phyloP scores from a whole-genome alignment of 1,284 basidiomycete species.

The Rhizoctonia solani region DNA sequence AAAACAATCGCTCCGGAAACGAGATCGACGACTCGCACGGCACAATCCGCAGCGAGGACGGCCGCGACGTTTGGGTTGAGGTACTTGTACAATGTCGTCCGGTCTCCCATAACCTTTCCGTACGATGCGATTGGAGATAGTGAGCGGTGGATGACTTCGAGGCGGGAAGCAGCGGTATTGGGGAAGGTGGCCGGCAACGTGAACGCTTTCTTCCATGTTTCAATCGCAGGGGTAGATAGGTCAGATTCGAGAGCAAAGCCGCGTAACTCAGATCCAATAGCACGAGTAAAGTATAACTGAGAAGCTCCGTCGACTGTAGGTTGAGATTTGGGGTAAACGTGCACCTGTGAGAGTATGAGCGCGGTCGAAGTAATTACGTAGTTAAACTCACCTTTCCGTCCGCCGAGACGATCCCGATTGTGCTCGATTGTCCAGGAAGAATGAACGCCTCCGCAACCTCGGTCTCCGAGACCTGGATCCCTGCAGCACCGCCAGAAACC shows the following conservation, averaged over 20 bases:
- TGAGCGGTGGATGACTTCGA: constrained; percentile 44
- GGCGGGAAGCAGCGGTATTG: constrained; percentile 60
- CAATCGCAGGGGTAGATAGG: background rate
- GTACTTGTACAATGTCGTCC: constrained; percentile 92
- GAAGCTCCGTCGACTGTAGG: constrained; percentile 45
- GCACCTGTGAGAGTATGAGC: constrained; percentile 58
- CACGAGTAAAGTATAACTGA: constrained; percentile 60
- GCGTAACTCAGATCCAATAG: constrained; percentile 46
- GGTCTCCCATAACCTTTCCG: constrained; percentile 84
- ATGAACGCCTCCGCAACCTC: constrained; percentile 63
- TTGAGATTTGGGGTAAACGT: constrained; percentile 51
- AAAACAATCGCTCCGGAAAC: constrained; percentile 80
- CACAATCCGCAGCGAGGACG: constrained; percentile 61
- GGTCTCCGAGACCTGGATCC: constrained; percentile 53
- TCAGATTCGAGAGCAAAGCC: background rate
- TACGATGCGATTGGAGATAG: constrained; percentile 68
- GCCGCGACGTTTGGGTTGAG: constrained; percentile 82
- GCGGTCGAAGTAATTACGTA: constrained; percentile 46
- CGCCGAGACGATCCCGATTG: constrained; percentile 64
- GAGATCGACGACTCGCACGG: constrained; percentile 76
- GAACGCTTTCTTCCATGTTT: constrained; percentile 26
- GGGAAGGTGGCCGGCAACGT: constrained; percentile 51
- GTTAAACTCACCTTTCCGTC: constrained; percentile 51
- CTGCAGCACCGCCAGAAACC: constrained; percentile 14
- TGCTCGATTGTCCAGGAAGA: constrained; percentile 52